Evolutionary conservation across 768 basidiomycete genomes (phyloP).

Genomic region (Lentinula edodes): DNA sequence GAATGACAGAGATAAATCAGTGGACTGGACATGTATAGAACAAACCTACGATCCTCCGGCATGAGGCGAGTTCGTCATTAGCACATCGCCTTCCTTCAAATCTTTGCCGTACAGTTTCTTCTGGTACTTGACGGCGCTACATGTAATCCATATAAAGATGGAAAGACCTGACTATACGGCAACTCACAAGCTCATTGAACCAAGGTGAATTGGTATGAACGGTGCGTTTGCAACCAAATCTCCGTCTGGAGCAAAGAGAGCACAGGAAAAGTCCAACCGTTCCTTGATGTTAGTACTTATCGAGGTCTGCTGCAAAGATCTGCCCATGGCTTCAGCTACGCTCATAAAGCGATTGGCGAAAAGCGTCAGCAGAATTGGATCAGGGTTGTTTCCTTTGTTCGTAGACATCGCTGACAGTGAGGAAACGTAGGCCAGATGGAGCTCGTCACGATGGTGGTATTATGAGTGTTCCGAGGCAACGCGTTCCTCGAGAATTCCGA

Average conservation of each 20-base stretch:
- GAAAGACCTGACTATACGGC: background rate
- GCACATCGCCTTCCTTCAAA: conserved; percentile 85
- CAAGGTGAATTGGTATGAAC: conserved; percentile 63
- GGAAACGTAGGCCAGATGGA: background rate
- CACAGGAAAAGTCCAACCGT: conserved; percentile 91
- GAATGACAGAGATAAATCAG: background rate
- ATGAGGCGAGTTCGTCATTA: conserved; percentile 88
- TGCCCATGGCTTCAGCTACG: conserved; percentile 94
- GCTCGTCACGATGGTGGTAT: background rate
- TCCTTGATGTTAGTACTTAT: conserved; percentile 97
- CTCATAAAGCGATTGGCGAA: conserved; percentile 98
- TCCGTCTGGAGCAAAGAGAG: conserved; percentile 91
- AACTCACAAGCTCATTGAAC: conserved; percentile 86
- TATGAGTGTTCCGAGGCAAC: conserved; percentile 11
- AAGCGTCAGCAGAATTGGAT: conserved; percentile 84
- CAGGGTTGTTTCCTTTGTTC: conserved; percentile 40
- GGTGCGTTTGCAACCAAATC: conserved; percentile 87
- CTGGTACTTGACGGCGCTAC: conserved; percentile 82
- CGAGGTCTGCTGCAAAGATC: conserved; percentile 83
- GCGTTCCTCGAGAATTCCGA: background rate
- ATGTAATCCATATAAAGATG: background rate
- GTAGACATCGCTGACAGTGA: conserved; percentile 5
- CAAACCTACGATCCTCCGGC: conserved; percentile 79
- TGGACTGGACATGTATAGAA: background rate
- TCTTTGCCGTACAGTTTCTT: conserved; percentile 68